Evolutionary conservation across 441 rosid species (phyloP), one percentile per base, ranked within the genome.

Genomic region (Manihot esculenta): DNA sequence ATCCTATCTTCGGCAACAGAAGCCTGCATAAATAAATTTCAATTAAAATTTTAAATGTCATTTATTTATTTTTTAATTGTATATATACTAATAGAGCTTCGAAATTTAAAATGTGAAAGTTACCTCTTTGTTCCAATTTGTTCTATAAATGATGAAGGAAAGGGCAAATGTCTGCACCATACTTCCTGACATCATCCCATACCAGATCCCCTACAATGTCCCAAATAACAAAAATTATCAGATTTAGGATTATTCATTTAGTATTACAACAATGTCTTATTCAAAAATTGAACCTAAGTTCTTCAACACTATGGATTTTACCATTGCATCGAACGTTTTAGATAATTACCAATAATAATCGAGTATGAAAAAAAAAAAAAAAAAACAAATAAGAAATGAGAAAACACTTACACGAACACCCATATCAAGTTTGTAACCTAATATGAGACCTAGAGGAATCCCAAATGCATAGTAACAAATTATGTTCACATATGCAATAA

Each of bases 111-210:
- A 38, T 21, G 18, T 30, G 50, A 7, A 61, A 33, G 5, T 71
- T 24, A 79, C 90, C 88, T 86, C 86, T 70, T 14, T 82, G 73
- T 67, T 74, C 92, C 92, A 87, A 64, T 84, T 85, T n/a, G 89
- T 82, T 73, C 27, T 80, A 10, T 73, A 80, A 66, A 88, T 49
- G 74, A 86, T 79, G 42, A 45, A 53, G 47, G 73, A 63, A 3
- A 88, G 84, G 5, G 76, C 72, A 44, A 61, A 35, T 0, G 91
- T 86, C 27, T 88, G 89, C 1, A 79, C 64, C 1, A 72, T 68
- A 3, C 82, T 85, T 15, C 91, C 90, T 0, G 68, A 58, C 61
- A 84, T 21, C 91, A 88, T 86, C 26, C 91, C 91, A 2, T 49
- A 72, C 87, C 91, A 86, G 65, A 86, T 85, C 10, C 92, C 89